Conservation (phyloP, 73 alveolate genomes). For the Paramecium primaurelia region DNA sequence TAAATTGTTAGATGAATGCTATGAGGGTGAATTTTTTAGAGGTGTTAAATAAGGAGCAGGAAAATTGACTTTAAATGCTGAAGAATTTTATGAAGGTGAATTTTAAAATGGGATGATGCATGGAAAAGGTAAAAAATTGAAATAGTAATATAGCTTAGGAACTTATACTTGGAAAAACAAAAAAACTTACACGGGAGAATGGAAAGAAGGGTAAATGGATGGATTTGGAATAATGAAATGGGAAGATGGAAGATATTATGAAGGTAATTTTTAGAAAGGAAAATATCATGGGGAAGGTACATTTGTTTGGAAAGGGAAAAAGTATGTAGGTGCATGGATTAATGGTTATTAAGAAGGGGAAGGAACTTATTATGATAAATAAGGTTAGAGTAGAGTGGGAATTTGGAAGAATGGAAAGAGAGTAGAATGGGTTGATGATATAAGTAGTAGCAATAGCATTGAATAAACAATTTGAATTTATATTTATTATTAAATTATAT, state of each 20-base stretch:
- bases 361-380: conserved; percentile 27
- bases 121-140: conserved; percentile 67
- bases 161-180: conserved; percentile 67
- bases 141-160: conserved; percentile 54
- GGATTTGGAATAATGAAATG: conserved; percentile 75
- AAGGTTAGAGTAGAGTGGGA: conserved; percentile 34
- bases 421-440: background rate
- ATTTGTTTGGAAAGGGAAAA: conserved; percentile 71
- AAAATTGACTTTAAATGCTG: conserved; percentile 66
- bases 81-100: conserved; percentile 73
- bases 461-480: background rate
- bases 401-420: conserved; percentile 51
- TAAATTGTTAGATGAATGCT: conserved; percentile 71
- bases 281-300: conserved; percentile 70
- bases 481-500: background rate
- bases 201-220: conserved; percentile 70
- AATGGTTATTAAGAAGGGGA: conserved; percentile 80
- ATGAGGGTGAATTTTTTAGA: conserved; percentile 69
- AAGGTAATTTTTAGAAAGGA: conserved; percentile 63
- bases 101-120: conserved; percentile 68
- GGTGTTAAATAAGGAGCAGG: conserved; percentile 83
- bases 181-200: conserved; percentile 65
- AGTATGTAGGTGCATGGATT: conserved; percentile 78
- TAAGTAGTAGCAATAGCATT: background rate
- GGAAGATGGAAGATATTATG: conserved; percentile 70